phyloP scores from a whole-genome alignment of 2,329 filamentous ascomycete species.

The Helotiales sp. region DNA sequence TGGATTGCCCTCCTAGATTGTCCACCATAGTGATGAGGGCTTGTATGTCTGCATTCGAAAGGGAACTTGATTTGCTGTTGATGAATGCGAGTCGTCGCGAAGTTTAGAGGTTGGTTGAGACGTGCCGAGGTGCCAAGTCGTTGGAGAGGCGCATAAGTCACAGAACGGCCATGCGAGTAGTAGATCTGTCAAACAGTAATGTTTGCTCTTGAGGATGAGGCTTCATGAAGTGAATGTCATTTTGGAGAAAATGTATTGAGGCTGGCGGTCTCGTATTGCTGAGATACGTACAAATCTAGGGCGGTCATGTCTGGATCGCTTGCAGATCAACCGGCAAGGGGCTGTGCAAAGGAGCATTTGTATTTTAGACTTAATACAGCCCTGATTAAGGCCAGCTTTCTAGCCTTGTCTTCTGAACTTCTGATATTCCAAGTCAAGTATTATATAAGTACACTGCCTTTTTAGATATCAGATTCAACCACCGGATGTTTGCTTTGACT shows the following conservation, averaged over 20 bases:
- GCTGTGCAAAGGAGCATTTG: constrained; percentile 3
- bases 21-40: constrained; percentile 30
- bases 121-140: constrained; percentile 9
- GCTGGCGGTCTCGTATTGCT: background rate
- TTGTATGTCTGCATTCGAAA: constrained; percentile 18
- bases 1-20: constrained; percentile 20
- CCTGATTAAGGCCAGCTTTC: too few species aligned
- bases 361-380: background rate
- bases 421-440: background rate
- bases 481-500: too few species aligned
- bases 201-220: background rate
- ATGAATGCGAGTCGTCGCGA: background rate
- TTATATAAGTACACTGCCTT: too few species aligned
- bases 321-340: background rate
- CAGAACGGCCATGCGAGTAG: background rate
- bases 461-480: too few species aligned
- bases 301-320: background rate
- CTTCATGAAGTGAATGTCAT: background rate
- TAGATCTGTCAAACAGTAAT: background rate
- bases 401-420: background rate
- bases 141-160: background rate
- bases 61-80: background rate
- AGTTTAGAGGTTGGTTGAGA: background rate
- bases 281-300: background rate
- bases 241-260: background rate